These are phyloP conservation scores for Apiospora hydei DNA, from an alignment of 2,329 filamentous ascomycete genomes.

Conservation along the genomic window DNA sequence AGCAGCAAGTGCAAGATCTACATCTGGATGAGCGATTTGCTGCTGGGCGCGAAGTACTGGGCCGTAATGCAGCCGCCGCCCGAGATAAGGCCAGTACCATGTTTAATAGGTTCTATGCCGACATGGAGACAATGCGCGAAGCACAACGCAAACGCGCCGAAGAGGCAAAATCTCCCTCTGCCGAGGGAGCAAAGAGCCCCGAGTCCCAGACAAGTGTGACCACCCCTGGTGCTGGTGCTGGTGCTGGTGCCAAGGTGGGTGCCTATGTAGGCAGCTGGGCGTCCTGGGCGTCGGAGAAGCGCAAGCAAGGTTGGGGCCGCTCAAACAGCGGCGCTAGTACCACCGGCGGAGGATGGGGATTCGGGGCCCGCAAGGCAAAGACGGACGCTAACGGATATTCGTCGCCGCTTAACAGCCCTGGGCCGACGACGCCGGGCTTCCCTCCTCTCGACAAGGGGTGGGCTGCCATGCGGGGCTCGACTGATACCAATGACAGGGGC, in stretches of 20 bases:
- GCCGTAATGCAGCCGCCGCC: constrained; percentile 87
- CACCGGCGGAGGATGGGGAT: constrained; percentile 43
- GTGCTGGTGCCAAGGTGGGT: constrained; percentile 63
- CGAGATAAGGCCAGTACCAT: constrained; percentile 87
- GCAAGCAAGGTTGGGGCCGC: constrained; percentile 58
- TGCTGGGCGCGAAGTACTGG: constrained; percentile 82
- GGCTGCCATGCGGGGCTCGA: constrained; percentile 30
- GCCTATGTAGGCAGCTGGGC: constrained; percentile 75
- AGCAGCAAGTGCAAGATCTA: constrained; percentile 91
- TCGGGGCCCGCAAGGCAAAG: constrained; percentile 40
- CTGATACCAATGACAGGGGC: constrained; percentile 35
- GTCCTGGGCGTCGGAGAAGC: constrained; percentile 77
- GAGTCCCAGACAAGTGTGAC: constrained; percentile 53
- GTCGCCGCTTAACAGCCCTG: constrained; percentile 43
- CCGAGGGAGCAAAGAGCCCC: constrained; percentile 37
- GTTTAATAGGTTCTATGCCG: constrained; percentile 87
- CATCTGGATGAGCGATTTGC: constrained; percentile 92
- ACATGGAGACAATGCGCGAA: constrained; percentile 84
- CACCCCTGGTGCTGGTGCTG: constrained; percentile 59
- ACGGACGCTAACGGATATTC: constrained; percentile 43
- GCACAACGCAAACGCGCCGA: constrained; percentile 71
- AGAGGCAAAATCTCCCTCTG: constrained; percentile 51
- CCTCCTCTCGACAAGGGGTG: constrained; percentile 44
- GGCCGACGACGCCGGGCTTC: constrained; percentile 47
- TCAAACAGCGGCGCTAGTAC: constrained; percentile 49